Conservation (phyloP, 148 eudicot genomes). For the Vaccinium myrtillus region DNA sequence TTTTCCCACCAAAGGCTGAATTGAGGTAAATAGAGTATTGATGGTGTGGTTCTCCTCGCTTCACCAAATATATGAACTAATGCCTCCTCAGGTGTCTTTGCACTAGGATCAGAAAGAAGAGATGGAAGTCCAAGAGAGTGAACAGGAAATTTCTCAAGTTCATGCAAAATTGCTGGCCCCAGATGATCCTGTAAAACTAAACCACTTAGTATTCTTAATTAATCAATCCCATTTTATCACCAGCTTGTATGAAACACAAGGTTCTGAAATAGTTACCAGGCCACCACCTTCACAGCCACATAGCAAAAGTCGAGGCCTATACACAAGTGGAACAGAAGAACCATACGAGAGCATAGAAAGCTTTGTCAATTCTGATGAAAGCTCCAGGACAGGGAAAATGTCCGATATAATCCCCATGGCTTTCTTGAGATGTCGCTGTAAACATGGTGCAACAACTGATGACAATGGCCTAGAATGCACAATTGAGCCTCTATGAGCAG, state of each 20-base stretch:
- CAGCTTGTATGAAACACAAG: constrained; percentile 3
- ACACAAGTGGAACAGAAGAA: constrained; percentile 81
- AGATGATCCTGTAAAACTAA: constrained; percentile 84
- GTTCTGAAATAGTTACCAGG: constrained; percentile 58
- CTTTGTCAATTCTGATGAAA: constrained; percentile 66
- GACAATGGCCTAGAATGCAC: constrained; percentile 98
- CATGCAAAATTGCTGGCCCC: constrained; percentile 96
- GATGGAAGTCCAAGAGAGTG: constrained; percentile 97
- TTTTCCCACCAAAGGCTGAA: constrained; percentile 96
- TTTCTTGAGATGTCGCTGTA: constrained; percentile 67
- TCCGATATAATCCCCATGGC: constrained; percentile 73
- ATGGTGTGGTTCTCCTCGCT: constrained; percentile 96
- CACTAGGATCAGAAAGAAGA: constrained; percentile 97
- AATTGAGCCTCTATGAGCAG: constrained; percentile 98
- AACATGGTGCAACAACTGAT: constrained; percentile 81
- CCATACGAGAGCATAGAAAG: constrained; percentile 85
- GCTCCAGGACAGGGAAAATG: constrained; percentile 73
- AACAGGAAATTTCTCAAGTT: constrained; percentile 97
- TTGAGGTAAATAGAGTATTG: constrained; percentile 87
- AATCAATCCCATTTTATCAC: constrained; percentile 15
- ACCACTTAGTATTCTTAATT: constrained; percentile 42
- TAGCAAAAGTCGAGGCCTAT: constrained; percentile 85
- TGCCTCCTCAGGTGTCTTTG: constrained; percentile 98
- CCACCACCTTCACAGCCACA: constrained; percentile 81
- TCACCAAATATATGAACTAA: constrained; percentile 94